Conservation (phyloP, 768 basidiomycete genomes). For the Mrakia blollopis region DNA sequence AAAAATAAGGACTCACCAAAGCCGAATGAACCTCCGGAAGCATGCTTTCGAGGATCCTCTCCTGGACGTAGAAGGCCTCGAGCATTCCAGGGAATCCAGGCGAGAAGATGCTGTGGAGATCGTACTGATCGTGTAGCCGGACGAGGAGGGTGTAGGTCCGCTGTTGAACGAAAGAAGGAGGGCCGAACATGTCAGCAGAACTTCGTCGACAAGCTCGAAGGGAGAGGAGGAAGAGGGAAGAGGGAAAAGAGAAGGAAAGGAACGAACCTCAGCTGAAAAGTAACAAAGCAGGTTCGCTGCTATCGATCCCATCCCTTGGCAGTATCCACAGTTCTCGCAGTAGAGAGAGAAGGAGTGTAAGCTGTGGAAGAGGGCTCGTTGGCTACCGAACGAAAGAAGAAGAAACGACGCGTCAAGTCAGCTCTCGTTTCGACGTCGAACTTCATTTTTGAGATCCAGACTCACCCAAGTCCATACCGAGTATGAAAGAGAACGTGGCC, state of each 20-base stretch:
- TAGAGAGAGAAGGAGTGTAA: slow-evolving; percentile 82
- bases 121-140: slow-evolving; percentile 81
- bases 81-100: slow-evolving; percentile 94
- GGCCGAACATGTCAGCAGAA: neutral
- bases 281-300: slow-evolving; percentile 92
- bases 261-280: slow-evolving; percentile 69
- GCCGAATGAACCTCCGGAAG: slow-evolving; percentile 85
- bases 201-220: neutral
- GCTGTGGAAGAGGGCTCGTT: slow-evolving; percentile 91
- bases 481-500: slow-evolving; percentile 93
- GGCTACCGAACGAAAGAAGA: slow-evolving; percentile 51
- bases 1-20: slow-evolving; percentile 51
- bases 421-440: neutral
- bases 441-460: slow-evolving; percentile 28
- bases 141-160: slow-evolving; percentile 77
- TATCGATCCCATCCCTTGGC: slow-evolving; percentile 98
- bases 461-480: slow-evolving; percentile 89
- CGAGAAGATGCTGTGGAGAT: slow-evolving; percentile 78
- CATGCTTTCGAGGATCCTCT: slow-evolving; percentile 74
- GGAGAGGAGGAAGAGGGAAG: neutral
- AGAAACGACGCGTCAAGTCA: neutral
- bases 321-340: slow-evolving; percentile 87
- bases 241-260: neutral
- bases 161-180: slow-evolving; percentile 34
- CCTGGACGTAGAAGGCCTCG: slow-evolving; percentile 94